Conservation (phyloP, 306 rosid species). For the Pueraria montana region DNA sequence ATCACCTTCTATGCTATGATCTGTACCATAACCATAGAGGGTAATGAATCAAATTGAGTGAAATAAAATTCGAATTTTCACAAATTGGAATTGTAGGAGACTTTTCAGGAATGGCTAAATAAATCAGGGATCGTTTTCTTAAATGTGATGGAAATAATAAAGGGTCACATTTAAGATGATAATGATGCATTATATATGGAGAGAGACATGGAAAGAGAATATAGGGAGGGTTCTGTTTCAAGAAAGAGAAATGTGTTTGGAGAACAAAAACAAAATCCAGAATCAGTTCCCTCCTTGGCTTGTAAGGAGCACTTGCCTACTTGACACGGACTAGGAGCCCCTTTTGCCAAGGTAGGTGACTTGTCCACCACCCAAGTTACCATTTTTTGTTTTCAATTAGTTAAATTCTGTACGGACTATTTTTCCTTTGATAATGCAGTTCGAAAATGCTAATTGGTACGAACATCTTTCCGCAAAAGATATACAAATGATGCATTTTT, state of each 20-base stretch:
- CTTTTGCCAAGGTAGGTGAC: constrained; percentile 37
- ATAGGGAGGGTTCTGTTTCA: constrained; percentile 34
- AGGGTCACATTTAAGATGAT: constrained; percentile 29
- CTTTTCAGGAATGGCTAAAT: background rate
- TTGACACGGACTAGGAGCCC: constrained; percentile 44
- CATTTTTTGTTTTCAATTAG: background rate
- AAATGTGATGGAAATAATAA: constrained; percentile 27
- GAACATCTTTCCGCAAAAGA: too few relatives aligned
- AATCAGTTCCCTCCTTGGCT: constrained; percentile 64
- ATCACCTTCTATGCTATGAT: background rate
- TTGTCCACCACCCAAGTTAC: constrained; percentile 44
- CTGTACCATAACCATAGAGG: background rate
- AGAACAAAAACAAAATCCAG: constrained; percentile 52
- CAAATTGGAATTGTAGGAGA: too few relatives aligned
- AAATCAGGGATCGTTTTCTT: constrained; percentile 12
- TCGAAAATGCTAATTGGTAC: too few relatives aligned
- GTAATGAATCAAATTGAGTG: background rate
- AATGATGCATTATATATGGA: constrained; percentile 34
- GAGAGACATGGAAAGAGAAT: constrained; percentile 41
- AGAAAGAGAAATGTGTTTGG: constrained; percentile 64
- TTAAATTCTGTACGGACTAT: background rate
- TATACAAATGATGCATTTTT: too few relatives aligned
- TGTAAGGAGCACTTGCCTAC: constrained; percentile 49
- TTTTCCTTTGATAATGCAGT: too few relatives aligned
- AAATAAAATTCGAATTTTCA: too few relatives aligned